Base-by-base conservation (phyloP, 2,329 filamentous ascomycete species). In the Lasiodiplodia sp. region DNA sequence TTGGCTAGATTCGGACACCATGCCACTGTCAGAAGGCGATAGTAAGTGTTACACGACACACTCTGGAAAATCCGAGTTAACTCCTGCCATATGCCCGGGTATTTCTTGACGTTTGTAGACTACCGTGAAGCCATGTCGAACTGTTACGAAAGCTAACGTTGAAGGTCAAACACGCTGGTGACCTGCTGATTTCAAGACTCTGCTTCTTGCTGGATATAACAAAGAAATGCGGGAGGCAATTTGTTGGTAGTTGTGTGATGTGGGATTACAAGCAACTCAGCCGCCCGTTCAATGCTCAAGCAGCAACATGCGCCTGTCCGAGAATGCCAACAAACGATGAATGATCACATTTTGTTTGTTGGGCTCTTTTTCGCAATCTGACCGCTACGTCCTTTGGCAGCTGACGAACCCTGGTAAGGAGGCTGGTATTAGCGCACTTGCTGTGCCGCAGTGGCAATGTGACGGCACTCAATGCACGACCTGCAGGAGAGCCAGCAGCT, bases 361-460 rank as follows among this genome's bases (percentile, higher is more conserved):
- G 40, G 12, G 40, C 40, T 47, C 40, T 8, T 34, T 34, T 34
- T 10, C 31, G 31, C 31, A 2, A 34, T 34, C 31, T 34, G 31
- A 34, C 31, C 31, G 31, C 44, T 18, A 18, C 40, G n/a, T 44
- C 40, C 14, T 44, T 44, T 44, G 40, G 6, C 16, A 44, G 40
- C 18, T 16, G 5, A 14, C 44, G 51, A 31, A 18, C 25, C 51
- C 51, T 18, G 51, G 21, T 18, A 16, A 49, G 14, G 10, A 14
- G 14, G 8, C 38, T 14, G 38, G 3, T 21, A 47, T 47, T 47
- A 47, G 51, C 51, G 51, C 51, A 31, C 51, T 53, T 11, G 10
- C 51, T 53, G 51, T 53, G 51, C 51, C 51, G 51, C 51, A 53
- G 7, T 53, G 51, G 51, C 51, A 53, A 25, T 53, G 5, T 34